A percentile compares a stretch with the other conserved stretches of the same genome.
Conservation (phyloP, 495 filamentous ascomycete genomes). For the Penicillium riverlandense region DNA sequence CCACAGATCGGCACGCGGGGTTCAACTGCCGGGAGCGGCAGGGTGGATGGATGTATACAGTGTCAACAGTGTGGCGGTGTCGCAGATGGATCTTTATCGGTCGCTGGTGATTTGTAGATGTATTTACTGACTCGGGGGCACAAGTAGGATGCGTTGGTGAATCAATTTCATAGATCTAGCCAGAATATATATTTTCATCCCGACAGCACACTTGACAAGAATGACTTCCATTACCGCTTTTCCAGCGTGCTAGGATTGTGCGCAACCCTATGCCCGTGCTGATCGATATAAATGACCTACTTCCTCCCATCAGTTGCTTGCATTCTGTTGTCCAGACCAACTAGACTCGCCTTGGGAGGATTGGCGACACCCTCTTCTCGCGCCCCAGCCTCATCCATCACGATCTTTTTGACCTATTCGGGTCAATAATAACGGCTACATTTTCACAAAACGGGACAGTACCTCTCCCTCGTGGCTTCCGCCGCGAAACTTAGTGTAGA, state of each 20-base stretch:
- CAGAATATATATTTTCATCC: too few species aligned
- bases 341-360: slow-evolving; percentile 14
- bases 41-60: too few species aligned
- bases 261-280: slow-evolving; percentile 20
- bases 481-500: slow-evolving; percentile 11
- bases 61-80: too few species aligned
- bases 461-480: slow-evolving; percentile 17
- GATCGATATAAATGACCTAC: slow-evolving; percentile 21
- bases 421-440: background rate
- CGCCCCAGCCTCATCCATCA: slow-evolving; percentile 9
- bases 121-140: too few species aligned
- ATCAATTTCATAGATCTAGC: too few species aligned
- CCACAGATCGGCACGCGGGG: too few species aligned
- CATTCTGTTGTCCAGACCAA: background rate
- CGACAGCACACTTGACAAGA: too few species aligned
- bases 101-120: too few species aligned
- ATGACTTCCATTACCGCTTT: slow-evolving; percentile 2
- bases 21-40: too few species aligned
- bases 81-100: too few species aligned
- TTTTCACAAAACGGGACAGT: slow-evolving; percentile 1
- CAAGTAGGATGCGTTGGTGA: too few species aligned
- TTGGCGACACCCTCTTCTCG: slow-evolving; percentile 9
- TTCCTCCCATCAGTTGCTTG: background rate
- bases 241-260: slow-evolving; percentile 17
- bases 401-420: slow-evolving; percentile 13